Base-by-base conservation (phyloP, 169 alveolate genomes). In the Plasmodium berghei region DNA sequence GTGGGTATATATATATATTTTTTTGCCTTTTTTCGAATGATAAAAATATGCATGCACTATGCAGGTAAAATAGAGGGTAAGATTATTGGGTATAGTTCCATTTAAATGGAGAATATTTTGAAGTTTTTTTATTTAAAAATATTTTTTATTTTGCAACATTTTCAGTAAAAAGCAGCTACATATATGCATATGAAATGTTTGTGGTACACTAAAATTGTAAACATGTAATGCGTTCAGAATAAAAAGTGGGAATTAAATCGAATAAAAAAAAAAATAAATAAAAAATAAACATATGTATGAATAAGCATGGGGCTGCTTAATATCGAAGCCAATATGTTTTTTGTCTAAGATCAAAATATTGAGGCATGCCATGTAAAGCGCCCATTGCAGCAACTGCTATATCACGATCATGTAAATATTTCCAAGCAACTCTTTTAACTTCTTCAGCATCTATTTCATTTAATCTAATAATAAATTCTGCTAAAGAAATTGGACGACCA, bases 351-450 rank as follows among this genome's bases (percentile, higher is more conserved):
- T 94, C 96, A 18, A 69, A 20, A 73, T 93, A 88, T 34, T 94
- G 92, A 3, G 95, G 96, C 93, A 94, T 87, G 48, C 96, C 96
- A 69, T 94, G 96, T 22, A 93, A 66, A 5, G 96, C 95, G 1
- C 96, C 96, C 66, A 94, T 88, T 0, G 96, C 96, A 10, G 96
- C 94, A 56, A 94, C 94, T 0, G 96, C 96, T 66, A 94, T 85
- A 71, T 94, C 96, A 28, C 92, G 45, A 87, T 95, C 97, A 72
- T 95, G 97, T 54, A 95, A 88, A 75, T 94, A 94, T 71, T 95
- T 95, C 97, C 97, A 95, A 16, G 97, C 97, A 24, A 95, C 96
- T 49, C 97, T 61, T 66, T 95, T 95, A 24, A 95, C 93, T 75
- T 95, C 97, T 62, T 95, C 97, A 5, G 96, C 93, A 88, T 95